These are phyloP conservation scores for Aspergillus japonicus DNA, from an alignment of 2,329 filamentous ascomycete species.

Conservation along the genomic window DNA sequence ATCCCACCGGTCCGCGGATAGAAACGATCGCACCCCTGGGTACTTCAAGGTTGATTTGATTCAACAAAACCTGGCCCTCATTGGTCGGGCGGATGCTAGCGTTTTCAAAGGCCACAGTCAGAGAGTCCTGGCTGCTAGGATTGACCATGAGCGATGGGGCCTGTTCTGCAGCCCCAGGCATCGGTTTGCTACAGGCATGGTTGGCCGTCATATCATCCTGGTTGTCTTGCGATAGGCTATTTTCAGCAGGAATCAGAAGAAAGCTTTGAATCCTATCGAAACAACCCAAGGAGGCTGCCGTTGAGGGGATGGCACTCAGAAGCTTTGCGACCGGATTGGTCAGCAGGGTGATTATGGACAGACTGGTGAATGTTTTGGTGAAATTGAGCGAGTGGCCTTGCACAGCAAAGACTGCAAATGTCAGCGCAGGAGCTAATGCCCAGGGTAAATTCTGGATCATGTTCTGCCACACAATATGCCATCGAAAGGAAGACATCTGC, in stretches of 20 bases:
- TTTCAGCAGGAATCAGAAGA: conserved; percentile 3
- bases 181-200: background rate
- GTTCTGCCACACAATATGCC: conserved; percentile 16
- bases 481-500: conserved; percentile 14
- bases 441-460: conserved; percentile 20
- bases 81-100: background rate
- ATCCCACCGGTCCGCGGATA: conserved; percentile 14
- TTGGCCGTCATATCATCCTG: background rate
- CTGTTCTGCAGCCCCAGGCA: background rate
- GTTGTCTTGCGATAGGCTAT: background rate
- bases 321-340: conserved; percentile 20
- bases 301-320: conserved; percentile 18
- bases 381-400: background rate
- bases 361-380: conserved; percentile 21
- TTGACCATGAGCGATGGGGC: no score
- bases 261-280: conserved; percentile 20
- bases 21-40: conserved; percentile 4
- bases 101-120: background rate
- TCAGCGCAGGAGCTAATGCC: conserved; percentile 19
- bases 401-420: conserved; percentile 19
- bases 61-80: background rate
- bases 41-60: background rate
- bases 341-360: conserved; percentile 25
- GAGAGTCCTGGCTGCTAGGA: no score
- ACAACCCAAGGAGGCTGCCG: conserved; percentile 14